A percentile compares a stretch with the other conserved stretches of the same genome.
Conservation (phyloP, 1,284 basidiomycete genomes). For the Schizophyllum commune region DNA sequence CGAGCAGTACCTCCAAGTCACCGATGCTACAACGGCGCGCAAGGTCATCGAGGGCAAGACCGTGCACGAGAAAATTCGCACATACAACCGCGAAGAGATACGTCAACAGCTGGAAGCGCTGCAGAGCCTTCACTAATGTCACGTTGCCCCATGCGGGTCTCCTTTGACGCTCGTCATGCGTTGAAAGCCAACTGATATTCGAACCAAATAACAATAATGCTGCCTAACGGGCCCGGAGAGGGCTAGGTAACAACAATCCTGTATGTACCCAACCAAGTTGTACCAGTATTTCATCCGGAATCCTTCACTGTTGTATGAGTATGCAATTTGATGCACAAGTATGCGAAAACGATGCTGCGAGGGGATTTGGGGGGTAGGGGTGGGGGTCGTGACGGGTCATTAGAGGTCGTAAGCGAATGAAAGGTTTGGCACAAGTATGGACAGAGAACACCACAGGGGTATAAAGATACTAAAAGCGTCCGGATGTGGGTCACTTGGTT, state of each 20-base stretch:
- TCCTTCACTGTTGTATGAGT: neutral
- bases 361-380: too few species aligned
- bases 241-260: slow-evolving; percentile 2
- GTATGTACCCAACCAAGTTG: neutral
- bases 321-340: neutral
- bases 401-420: neutral
- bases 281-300: neutral
- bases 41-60: slow-evolving; percentile 46
- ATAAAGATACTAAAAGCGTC: neutral
- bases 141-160: neutral
- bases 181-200: too few species aligned
- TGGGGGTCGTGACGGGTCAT: neutral
- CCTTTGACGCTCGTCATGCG: too few species aligned
- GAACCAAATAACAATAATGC: slow-evolving; percentile 3
- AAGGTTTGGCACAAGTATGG: neutral
- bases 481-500: neutral
- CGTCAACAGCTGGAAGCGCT: slow-evolving; percentile 48
- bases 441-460: neutral
- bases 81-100: slow-evolving; percentile 38
- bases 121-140: slow-evolving; percentile 51
- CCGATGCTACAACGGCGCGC: slow-evolving; percentile 24
- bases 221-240: slow-evolving; percentile 2
- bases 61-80: slow-evolving; percentile 35
- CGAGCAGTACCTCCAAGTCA: slow-evolving; percentile 48
- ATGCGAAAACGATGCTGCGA: neutral